These are phyloP conservation scores for Podospora fimiseda DNA, from an alignment of 495 filamentous ascomycete species.

Conservation along the genomic window DNA sequence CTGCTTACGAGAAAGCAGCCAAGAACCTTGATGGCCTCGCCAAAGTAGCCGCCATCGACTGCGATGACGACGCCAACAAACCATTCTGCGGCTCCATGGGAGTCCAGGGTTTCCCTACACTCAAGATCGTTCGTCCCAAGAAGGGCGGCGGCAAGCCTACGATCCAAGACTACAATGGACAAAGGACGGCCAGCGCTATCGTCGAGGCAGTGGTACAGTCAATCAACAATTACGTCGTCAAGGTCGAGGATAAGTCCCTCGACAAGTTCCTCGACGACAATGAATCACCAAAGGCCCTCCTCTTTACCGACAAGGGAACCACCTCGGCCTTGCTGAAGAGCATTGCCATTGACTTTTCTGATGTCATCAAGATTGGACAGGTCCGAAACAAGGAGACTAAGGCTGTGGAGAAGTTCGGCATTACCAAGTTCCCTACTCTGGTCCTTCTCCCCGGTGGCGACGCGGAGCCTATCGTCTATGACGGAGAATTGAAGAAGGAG, in stretches of 20 bases:
- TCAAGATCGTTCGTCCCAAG: conserved; percentile 86
- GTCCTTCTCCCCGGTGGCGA: conserved; percentile 71
- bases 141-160: conserved; percentile 69
- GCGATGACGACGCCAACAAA: conserved; percentile 93
- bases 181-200: conserved; percentile 74
- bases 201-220: conserved; percentile 75
- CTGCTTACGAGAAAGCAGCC: conserved; percentile 90
- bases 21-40: conserved; percentile 81
- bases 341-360: conserved; percentile 88
- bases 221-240: conserved; percentile 92
- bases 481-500: conserved; percentile 82
- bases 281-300: conserved; percentile 73
- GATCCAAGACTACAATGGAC: conserved; percentile 90
- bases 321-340: conserved; percentile 76
- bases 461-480: conserved; percentile 63
- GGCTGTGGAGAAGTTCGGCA: conserved; percentile 65
- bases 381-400: conserved; percentile 74
- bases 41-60: conserved; percentile 91
- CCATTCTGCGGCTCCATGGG: conserved; percentile 80
- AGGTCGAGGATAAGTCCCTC: conserved; percentile 72
- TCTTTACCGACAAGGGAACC: conserved; percentile 92
- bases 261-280: conserved; percentile 70
- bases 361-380: conserved; percentile 73
- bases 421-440: conserved; percentile 72
- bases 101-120: conserved; percentile 89